Conservation (phyloP, 257 asterid genomes). For the Scutellaria baicalensis region DNA sequence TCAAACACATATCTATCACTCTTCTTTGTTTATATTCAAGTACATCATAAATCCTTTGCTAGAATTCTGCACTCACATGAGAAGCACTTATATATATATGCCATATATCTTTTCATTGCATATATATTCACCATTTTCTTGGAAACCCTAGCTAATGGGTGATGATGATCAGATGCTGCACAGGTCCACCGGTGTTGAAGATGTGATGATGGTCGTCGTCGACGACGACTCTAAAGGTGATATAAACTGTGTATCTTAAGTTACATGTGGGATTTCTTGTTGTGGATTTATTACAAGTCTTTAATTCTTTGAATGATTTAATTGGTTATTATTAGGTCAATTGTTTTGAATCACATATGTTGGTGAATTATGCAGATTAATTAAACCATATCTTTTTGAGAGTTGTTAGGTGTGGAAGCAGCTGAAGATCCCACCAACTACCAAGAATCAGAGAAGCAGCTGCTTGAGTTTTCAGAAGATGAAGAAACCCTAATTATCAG, state of each 20-base stretch:
- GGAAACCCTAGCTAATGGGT: conserved; percentile 20
- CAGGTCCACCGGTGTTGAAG: not conserved
- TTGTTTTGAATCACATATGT: not conserved
- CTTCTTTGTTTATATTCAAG: not conserved
- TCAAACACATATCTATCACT: not conserved
- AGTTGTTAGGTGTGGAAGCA: not conserved
- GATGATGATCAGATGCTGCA: conserved; percentile 14
- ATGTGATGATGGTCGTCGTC: not conserved
- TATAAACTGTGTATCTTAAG: not conserved
- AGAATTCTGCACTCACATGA: not conserved
- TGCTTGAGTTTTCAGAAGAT: conserved; percentile 28
- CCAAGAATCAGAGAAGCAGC: conserved; percentile 21
- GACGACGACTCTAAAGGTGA: conserved; percentile 8
- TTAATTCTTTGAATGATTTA: too few species aligned
- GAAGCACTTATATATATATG: not conserved
- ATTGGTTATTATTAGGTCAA: not conserved
- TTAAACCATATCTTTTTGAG: not conserved
- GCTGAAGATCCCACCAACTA: conserved; percentile 13
- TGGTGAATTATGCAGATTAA: not conserved
- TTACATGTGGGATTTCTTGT: not conserved
- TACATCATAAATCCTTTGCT: not conserved
- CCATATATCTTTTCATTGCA: not conserved
- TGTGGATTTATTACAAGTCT: not conserved
- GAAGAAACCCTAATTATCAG: conserved; percentile 49
- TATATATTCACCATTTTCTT: not conserved